These are phyloP conservation scores for Coemansia sp. DNA, from an alignment of 192 early-diverging fungal species.

Conservation along the genomic window DNA sequence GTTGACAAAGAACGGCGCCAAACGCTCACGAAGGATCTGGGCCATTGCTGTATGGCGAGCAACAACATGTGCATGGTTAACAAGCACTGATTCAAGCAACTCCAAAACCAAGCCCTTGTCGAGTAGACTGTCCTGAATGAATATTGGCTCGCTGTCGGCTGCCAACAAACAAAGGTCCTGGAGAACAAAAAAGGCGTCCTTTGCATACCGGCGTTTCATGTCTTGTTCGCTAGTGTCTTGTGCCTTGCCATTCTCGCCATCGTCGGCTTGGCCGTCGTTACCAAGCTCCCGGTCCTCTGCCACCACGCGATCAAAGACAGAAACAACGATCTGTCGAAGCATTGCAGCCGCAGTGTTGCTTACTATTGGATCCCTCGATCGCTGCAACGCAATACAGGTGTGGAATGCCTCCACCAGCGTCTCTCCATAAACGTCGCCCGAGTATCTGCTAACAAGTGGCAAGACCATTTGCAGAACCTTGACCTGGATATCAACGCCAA, in stretches of 20 bases:
- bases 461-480: constrained; percentile 91
- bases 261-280: neutral
- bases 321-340: constrained; percentile 48
- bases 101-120: constrained; percentile 84
- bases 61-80: constrained; percentile 77
- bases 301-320: constrained; percentile 55
- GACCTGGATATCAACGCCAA: constrained; percentile 84
- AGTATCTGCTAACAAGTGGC: constrained; percentile 84
- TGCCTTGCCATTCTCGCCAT: neutral
- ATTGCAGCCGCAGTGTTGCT: constrained; percentile 49
- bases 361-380: constrained; percentile 66
- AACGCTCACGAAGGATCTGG: constrained; percentile 70
- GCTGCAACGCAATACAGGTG: constrained; percentile 82
- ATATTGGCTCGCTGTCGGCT: constrained; percentile 65
- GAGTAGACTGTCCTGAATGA: constrained; percentile 53
- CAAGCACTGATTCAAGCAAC: constrained; percentile 86
- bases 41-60: constrained; percentile 74
- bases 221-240: constrained; percentile 27
- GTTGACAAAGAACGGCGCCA: constrained; percentile 90
- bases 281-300: constrained; percentile 18
- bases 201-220: constrained; percentile 59
- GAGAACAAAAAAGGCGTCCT: constrained; percentile 87
- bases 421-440: constrained; percentile 69
- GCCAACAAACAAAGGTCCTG: constrained; percentile 87
- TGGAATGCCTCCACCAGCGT: constrained; percentile 81